A percentile compares a stretch with the other conserved stretches of the same genome.
phyloP scores from a whole-genome alignment of 1,284 basidiomycete species.

The Hemileia vastatrix region DNA sequence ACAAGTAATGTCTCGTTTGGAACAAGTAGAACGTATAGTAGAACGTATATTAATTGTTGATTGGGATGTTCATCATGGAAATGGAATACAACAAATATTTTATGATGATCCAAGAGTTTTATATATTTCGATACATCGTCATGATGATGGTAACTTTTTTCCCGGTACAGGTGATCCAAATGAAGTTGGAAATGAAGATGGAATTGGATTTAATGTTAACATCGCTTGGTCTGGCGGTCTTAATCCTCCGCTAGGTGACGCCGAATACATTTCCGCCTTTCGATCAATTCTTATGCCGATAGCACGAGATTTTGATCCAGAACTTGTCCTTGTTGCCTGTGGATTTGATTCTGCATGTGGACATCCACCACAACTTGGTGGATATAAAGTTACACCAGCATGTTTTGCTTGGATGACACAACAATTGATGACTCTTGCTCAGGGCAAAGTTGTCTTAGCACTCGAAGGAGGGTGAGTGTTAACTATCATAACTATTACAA shows the following conservation, averaged over 20 bases:
- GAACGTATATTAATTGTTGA: conserved; percentile 2
- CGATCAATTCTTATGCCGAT: conserved; percentile 94
- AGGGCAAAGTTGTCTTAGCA: conserved; percentile 79
- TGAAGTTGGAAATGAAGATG: conserved; percentile 69
- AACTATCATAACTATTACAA: too few species aligned
- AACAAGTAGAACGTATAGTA: too few species aligned
- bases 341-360: conserved; percentile 94
- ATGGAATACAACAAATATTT: conserved; percentile 91
- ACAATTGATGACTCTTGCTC: conserved; percentile 76
- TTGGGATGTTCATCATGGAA: conserved; percentile 98
- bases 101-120: conserved; percentile 79
- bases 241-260: conserved; percentile 85
- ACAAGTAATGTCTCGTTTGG: conserved; percentile 54
- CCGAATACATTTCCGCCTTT: conserved; percentile 92
- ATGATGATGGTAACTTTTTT: conserved; percentile 82
- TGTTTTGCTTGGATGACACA: conserved; percentile 98
- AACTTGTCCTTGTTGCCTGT: conserved; percentile 94
- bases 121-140: conserved; percentile 90
- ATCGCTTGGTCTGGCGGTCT: conserved; percentile 82
- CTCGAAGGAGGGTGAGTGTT: conserved; percentile 82
- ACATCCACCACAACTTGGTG: conserved; percentile 80
- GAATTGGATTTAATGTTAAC: conserved; percentile 77
- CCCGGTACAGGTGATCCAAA: conserved; percentile 78
- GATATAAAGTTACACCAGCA: conserved; percentile 75
- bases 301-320: conserved; percentile 86